Base-by-base conservation (phyloP, 345 rosid genomes). In the Gossypium turneri region DNA sequence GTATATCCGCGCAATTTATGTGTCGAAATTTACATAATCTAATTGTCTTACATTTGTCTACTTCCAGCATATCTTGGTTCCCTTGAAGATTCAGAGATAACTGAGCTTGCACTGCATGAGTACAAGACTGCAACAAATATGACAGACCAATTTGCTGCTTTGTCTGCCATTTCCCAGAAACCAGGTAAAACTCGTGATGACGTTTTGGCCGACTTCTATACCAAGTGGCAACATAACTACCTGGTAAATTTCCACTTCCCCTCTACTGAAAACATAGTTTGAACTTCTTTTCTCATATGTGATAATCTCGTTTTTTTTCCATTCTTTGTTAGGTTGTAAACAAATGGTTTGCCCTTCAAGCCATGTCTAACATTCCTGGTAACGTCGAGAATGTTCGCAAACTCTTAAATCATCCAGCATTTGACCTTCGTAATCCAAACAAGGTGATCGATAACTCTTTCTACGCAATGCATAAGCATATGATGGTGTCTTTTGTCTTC, bases 281-380 rank as follows among this genome's bases (percentile, higher is more conserved):
- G 67, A 44, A 44, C 66, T 11, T 56, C 17, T 19, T 47, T 59
- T 22, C 17, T 44, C 55, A 29, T 43, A 22, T 60, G 67, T 60
- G 25, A 58, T 72, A 17, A 41, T 63, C 11, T 53, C 43, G 9
- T 70, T 3, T 34, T 34, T 0, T 60, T 60, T 13, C 2, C 62
- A 41, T 73, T 72, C 16, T 66, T 67, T 48, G 5, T 73, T 77
- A 95, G 99, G 99, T 95, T 70, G 94, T 96, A 77, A 93, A 92
- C 79, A 96, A 96, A 81, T 96, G 99, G 99, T 96, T 93, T 79
- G 79, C 92, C 48, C 97, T 93, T 79, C 98, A 96, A 86, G 92
- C 99, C 19, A 83, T 78, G 82, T 92, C 98, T 0, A 86, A 93
- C 70, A 69, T 92, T 83, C 97, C 95, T 27, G 91, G 93, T 44